Conservation (phyloP, 176 grass and related monocot genomes). For the Musa schizocarpa region DNA sequence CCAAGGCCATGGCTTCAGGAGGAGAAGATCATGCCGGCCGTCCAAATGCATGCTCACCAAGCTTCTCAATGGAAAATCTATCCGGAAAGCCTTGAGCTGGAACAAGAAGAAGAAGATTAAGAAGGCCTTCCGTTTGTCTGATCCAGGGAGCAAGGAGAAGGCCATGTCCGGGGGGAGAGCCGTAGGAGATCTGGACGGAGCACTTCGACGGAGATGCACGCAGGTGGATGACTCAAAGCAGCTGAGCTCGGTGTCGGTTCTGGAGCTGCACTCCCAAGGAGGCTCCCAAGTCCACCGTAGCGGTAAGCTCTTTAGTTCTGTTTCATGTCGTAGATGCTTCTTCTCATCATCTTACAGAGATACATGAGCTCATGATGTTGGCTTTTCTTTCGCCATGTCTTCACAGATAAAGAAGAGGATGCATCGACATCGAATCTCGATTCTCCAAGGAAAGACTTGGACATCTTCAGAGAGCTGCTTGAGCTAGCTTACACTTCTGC, state of each 20-base stretch:
- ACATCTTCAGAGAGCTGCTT: constrained; percentile 52
- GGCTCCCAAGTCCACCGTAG: constrained; percentile 32
- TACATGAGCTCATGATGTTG: background rate
- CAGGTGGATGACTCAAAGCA: constrained; percentile 45
- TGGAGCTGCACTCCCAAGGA: constrained; percentile 49
- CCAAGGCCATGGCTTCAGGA: constrained; percentile 22
- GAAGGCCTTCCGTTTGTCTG: background rate
- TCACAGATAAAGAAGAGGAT: constrained; percentile 27
- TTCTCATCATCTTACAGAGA: constrained; percentile 1
- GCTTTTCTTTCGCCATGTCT: background rate
- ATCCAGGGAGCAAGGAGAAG: background rate
- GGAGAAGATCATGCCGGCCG: constrained; percentile 15
- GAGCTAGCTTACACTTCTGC: constrained; percentile 47
- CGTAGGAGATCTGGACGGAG: constrained; percentile 10
- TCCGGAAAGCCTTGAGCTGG: constrained; percentile 29
- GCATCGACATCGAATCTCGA: background rate
- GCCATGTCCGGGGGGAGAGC: background rate
- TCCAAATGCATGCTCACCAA: constrained; percentile 45
- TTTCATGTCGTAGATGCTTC: background rate
- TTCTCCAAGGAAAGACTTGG: constrained; percentile 32
- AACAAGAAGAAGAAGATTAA: constrained; percentile 13
- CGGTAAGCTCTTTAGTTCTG: constrained; percentile 9
- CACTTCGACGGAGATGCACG: background rate
- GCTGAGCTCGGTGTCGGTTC: constrained; percentile 67
- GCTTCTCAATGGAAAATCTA: constrained; percentile 32